A percentile compares a stretch with the other conserved stretches of the same genome.
Conservation (phyloP, 2,329 filamentous ascomycete genomes). For the Ilyonectria robusta region DNA sequence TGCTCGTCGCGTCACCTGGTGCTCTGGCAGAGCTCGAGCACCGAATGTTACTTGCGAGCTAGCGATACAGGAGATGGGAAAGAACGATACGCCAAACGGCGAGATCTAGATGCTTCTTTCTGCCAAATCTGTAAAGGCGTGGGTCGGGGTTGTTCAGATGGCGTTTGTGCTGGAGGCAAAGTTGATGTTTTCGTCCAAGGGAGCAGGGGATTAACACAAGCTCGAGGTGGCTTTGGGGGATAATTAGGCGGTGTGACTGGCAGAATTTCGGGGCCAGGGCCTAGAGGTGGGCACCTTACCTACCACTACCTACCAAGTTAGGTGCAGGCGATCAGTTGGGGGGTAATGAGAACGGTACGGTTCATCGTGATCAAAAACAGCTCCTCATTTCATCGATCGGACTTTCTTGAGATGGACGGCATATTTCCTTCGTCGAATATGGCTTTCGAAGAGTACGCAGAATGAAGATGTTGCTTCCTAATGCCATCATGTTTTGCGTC, state of each 20-base stretch:
- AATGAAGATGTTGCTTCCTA: neutral
- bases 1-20: conserved; percentile 42
- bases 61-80: conserved; percentile 31
- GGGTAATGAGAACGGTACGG: too few relatives aligned
- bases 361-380: too few relatives aligned
- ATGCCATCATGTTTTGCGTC: neutral
- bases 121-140: conserved; percentile 24
- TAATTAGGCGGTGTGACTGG: conserved; percentile 51
- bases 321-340: too few relatives aligned
- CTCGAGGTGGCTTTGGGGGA: conserved; percentile 22
- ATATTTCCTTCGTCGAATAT: too few relatives aligned
- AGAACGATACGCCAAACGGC: conserved; percentile 30
- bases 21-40: conserved; percentile 32
- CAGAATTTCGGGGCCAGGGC: conserved; percentile 38
- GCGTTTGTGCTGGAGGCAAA: conserved; percentile 34
- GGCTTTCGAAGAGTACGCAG: neutral
- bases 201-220: conserved; percentile 16
- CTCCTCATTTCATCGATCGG: too few relatives aligned
- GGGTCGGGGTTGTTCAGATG: conserved; percentile 32
- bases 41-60: conserved; percentile 26
- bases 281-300: too few relatives aligned
- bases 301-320: too few relatives aligned
- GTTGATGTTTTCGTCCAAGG: conserved; percentile 3
- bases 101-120: conserved; percentile 28
- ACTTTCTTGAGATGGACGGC: too few relatives aligned